Conservation (phyloP, 2,329 filamentous ascomycete genomes). For the Stenocarpella maydis region DNA sequence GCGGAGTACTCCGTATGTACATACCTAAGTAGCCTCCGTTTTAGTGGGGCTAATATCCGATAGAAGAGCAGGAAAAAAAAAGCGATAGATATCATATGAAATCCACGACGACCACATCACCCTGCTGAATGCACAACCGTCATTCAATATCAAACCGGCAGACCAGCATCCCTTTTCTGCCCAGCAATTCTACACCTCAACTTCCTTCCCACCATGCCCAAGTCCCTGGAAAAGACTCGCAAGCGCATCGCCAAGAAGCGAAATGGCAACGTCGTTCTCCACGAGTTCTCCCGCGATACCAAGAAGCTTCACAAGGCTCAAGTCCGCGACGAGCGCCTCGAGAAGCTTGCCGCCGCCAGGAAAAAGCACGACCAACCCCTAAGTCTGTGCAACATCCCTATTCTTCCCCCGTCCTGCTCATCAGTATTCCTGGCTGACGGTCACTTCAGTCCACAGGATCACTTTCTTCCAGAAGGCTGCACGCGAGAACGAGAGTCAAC, state of each 20-base stretch:
- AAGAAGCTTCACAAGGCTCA: slow-evolving; percentile 81
- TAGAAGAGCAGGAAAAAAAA: not conserved
- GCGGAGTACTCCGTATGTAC: no score
- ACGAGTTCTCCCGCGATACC: slow-evolving; percentile 89
- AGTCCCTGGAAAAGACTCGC: slow-evolving; percentile 80
- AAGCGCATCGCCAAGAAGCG: slow-evolving; percentile 93
- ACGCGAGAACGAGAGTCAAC: slow-evolving; percentile 57
- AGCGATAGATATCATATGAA: not conserved
- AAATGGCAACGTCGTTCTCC: slow-evolving; percentile 76
- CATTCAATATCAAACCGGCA: not conserved
- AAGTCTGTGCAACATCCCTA: slow-evolving; percentile 57
- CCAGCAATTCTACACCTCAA: not conserved
- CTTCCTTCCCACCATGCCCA: slow-evolving; percentile 69
- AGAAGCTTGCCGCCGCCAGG: slow-evolving; percentile 73
- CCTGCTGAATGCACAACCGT: not conserved
- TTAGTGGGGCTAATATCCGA: no score
- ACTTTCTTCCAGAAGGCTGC: slow-evolving; percentile 76
- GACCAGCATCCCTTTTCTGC: not conserved
- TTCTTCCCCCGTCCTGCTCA: not conserved
- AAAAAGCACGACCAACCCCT: slow-evolving; percentile 78
- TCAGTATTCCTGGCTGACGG: slow-evolving; percentile 8
- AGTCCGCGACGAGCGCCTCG: slow-evolving; percentile 82
- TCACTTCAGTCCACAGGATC: slow-evolving; percentile 67
- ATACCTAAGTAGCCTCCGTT: no score
- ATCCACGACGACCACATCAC: not conserved